phyloP scores from a whole-genome alignment of 2,329 filamentous ascomycete species.

The Cladosporium sp. region DNA sequence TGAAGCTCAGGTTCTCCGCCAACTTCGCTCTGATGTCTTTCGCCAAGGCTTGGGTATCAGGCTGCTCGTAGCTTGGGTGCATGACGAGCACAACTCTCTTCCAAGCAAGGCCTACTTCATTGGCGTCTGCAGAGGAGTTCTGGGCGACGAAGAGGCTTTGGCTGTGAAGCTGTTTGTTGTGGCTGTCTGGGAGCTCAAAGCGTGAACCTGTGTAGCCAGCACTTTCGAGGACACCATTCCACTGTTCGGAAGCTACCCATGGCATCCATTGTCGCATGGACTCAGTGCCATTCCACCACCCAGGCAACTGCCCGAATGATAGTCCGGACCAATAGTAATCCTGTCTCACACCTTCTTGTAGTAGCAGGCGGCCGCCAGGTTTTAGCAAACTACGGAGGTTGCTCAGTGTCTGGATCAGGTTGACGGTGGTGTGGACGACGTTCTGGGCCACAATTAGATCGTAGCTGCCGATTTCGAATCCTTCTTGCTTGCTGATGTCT shows the following conservation, averaged over 20 bases:
- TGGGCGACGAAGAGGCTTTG: neutral
- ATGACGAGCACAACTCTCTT: neutral
- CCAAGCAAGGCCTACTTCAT: neutral
- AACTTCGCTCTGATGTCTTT: neutral
- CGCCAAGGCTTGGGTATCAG: neutral
- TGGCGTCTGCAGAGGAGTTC: neutral
- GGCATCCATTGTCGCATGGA: conserved; percentile 13
- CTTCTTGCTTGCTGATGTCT: conserved; percentile 28
- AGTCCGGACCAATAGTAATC: conserved; percentile 6
- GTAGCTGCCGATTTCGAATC: conserved; percentile 28
- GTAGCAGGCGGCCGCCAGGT: conserved; percentile 18
- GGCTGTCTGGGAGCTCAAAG: conserved; percentile 4
- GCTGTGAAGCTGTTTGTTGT: neutral
- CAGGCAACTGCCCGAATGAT: conserved; percentile 15
- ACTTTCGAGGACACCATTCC: conserved; percentile 9
- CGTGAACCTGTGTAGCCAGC: conserved; percentile 11
- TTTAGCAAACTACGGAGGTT: conserved; percentile 23
- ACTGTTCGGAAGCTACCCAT: conserved; percentile 1
- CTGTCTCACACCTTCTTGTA: neutral
- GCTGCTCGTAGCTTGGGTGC: neutral
- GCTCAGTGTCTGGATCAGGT: conserved; percentile 15
- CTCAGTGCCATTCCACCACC: conserved; percentile 18
- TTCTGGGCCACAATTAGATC: conserved; percentile 25
- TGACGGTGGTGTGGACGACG: conserved; percentile 22
- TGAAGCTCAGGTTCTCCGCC: neutral